A percentile compares a stretch with the other conserved stretches of the same genome.
These are phyloP conservation scores for Phaeophleospora eucalypticola DNA, from an alignment of 2,329 filamentous ascomycete genomes.

Conservation along the genomic window DNA sequence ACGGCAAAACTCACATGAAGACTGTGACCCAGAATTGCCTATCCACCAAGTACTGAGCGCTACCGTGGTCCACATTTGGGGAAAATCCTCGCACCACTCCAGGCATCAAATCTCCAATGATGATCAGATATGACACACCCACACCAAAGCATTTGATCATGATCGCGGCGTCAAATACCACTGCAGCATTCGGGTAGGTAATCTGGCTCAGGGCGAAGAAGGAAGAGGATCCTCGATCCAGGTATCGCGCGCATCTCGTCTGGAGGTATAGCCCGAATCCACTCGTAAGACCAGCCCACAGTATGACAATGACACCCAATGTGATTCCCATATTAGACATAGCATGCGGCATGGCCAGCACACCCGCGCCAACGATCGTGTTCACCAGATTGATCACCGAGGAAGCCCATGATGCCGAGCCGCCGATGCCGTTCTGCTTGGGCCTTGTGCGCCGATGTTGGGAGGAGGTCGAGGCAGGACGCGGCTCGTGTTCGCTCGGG, in stretches of 20 bases:
- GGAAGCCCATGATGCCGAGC: slow-evolving; percentile 82
- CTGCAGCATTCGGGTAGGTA: slow-evolving; percentile 92
- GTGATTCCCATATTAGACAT: slow-evolving; percentile 93
- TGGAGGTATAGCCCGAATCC: slow-evolving; percentile 95
- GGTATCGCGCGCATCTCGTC: slow-evolving; percentile 84
- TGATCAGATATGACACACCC: slow-evolving; percentile 94
- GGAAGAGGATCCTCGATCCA: slow-evolving; percentile 81
- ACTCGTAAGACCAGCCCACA: slow-evolving; percentile 86
- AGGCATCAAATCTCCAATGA: slow-evolving; percentile 97
- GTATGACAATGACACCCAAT: slow-evolving; percentile 74
- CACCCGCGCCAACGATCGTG: slow-evolving; percentile 92
- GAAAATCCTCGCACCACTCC: slow-evolving; percentile 83
- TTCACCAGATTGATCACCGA: slow-evolving; percentile 95
- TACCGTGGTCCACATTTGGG: slow-evolving; percentile 46
- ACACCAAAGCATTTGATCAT: slow-evolving; percentile 98
- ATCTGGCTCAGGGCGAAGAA: slow-evolving; percentile 97
- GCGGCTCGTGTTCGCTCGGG: slow-evolving; percentile 35
- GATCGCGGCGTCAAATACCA: slow-evolving; percentile 93
- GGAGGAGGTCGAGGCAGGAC: slow-evolving; percentile 40
- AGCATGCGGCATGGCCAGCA: slow-evolving; percentile 91
- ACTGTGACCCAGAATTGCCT: slow-evolving; percentile 96
- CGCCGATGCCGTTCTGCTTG: slow-evolving; percentile 64
- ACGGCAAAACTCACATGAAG: slow-evolving; percentile 67
- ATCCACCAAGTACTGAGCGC: slow-evolving; percentile 72
- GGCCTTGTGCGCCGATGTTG: slow-evolving; percentile 53